These are phyloP conservation scores for Alnus rubra DNA, from an alignment of 306 rosid genomes.

Conservation along the genomic window DNA sequence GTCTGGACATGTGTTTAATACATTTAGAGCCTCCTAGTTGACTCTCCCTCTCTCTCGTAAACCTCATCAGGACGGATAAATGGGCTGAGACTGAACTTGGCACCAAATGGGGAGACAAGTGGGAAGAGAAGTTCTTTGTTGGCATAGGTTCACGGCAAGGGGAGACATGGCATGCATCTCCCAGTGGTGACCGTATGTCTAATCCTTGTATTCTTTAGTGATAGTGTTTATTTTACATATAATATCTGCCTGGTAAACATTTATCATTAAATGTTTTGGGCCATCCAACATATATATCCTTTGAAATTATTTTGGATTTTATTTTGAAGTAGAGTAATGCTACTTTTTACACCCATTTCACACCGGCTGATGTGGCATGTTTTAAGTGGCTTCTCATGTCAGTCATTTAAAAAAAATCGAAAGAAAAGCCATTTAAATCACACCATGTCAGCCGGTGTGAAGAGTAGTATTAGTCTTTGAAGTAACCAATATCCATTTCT, in stretches of 20 bases:
- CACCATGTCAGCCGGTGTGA: too few relatives aligned
- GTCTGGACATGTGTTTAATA: background rate
- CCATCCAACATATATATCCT: background rate
- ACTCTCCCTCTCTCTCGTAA: constrained; percentile 28
- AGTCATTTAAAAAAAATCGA: too few relatives aligned
- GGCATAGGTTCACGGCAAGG: constrained; percentile 97
- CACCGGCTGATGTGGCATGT: too few relatives aligned
- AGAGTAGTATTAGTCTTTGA: background rate
- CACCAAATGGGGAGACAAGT: constrained; percentile 99
- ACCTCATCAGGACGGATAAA: constrained; percentile 87
- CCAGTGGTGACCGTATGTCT: constrained; percentile 78
- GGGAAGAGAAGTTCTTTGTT: constrained; percentile 94
- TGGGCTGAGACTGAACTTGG: constrained; percentile 99
- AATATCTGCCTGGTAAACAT: background rate
- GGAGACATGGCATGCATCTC: constrained; percentile 98
- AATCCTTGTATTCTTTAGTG: constrained; percentile 4
- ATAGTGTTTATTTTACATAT: background rate
- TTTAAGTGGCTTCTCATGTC: too few relatives aligned
- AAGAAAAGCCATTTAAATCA: too few relatives aligned
- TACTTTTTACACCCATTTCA: too few relatives aligned
- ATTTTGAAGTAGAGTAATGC: too few relatives aligned
- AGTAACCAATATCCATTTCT: constrained; percentile 16
- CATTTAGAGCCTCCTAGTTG: constrained; percentile 17
- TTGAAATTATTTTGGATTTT: constrained; percentile 13
- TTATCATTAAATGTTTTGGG: background rate